Conservation (phyloP, 495 filamentous ascomycete genomes). For the Penicillium odoratum region DNA sequence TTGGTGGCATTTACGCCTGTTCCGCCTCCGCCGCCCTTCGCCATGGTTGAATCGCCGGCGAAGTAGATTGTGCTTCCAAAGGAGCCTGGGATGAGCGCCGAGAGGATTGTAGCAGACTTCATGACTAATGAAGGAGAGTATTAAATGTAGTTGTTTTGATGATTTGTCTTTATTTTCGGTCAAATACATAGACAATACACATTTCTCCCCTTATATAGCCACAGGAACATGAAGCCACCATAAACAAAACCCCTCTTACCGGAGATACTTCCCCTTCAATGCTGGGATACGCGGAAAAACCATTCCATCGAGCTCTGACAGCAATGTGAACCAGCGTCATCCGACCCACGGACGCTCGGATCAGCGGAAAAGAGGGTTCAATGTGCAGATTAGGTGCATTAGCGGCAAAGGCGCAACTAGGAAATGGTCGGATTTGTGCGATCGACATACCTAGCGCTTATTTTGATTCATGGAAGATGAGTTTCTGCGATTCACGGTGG, state of each 20-base stretch:
- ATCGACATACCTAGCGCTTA: neutral
- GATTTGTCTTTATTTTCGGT: neutral
- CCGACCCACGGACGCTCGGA: neutral
- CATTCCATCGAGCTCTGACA: neutral
- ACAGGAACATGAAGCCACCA: neutral
- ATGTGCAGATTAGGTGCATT: neutral
- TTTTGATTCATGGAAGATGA: conserved; percentile 5
- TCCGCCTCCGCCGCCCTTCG: conserved; percentile 37
- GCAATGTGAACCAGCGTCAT: neutral
- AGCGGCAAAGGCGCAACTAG: neutral
- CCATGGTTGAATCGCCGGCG: conserved; percentile 60
- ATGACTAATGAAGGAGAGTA: conserved; percentile 14
- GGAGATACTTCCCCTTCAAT: neutral
- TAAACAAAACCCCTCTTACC: neutral
- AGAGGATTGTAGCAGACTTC: conserved; percentile 25
- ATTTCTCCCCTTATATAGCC: neutral
- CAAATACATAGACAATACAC: neutral
- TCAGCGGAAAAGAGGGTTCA: neutral
- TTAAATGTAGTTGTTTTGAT: neutral
- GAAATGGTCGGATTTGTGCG: neutral
- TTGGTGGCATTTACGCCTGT: conserved; percentile 30
- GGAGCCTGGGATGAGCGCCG: conserved; percentile 25
- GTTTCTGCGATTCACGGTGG: conserved; percentile 5
- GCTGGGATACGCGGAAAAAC: neutral
- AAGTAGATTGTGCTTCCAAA: conserved; percentile 49